Evolutionary conservation across 345 rosid genomes (phyloP).

Genomic region (Boechera divaricarpa): DNA sequence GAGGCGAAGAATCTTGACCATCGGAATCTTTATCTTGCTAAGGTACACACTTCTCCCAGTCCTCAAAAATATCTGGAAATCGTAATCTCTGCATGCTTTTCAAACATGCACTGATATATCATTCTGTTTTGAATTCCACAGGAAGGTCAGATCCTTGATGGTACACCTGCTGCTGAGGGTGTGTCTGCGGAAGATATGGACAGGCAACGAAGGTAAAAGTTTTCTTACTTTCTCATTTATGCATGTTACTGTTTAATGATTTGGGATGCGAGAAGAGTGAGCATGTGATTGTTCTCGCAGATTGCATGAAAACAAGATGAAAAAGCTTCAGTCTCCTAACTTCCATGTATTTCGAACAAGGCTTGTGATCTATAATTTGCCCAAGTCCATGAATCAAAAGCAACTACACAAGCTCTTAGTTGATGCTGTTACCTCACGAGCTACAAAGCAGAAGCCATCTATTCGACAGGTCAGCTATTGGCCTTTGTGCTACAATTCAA

Average conservation of each 20-base stretch:
- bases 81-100: not conserved
- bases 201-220: conserved; percentile 63
- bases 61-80: conserved; percentile 18
- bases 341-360: conserved; percentile 88
- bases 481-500: conserved; percentile 2
- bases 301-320: conserved; percentile 80
- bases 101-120: not conserved
- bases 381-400: conserved; percentile 74
- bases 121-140: conserved; percentile 36
- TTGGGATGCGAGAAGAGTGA: conserved; percentile 22
- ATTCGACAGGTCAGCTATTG: conserved; percentile 72
- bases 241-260: conserved; percentile 5
- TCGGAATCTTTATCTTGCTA: conserved; percentile 85
- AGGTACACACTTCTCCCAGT: conserved; percentile 50
- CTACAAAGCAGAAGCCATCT: conserved; percentile 85
- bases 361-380: conserved; percentile 81
- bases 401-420: conserved; percentile 70
- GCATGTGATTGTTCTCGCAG: conserved; percentile 51
- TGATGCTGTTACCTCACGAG: conserved; percentile 82
- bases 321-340: conserved; percentile 90
- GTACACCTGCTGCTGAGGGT: conserved; percentile 87
- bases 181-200: conserved; percentile 83
- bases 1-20: conserved; percentile 73
- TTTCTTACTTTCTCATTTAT: conserved; percentile 12
- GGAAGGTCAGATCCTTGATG: conserved; percentile 93